phyloP scores from a whole-genome alignment of 2,329 filamentous ascomycete species.

The Cladobotryum protrusum region DNA sequence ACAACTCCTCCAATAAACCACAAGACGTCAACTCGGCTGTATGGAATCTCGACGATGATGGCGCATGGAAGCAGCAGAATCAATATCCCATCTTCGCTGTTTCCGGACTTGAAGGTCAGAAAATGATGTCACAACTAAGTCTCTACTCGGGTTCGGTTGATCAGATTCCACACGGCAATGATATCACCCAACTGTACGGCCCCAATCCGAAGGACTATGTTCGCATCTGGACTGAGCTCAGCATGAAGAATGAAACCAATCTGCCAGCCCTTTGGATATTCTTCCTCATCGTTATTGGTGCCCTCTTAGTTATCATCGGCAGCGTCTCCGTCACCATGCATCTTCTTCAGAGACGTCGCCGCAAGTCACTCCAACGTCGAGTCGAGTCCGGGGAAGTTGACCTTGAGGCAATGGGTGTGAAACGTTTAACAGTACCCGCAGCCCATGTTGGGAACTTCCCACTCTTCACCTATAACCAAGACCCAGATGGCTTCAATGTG shows the following conservation, averaged over 20 bases:
- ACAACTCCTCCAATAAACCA: slow-evolving; percentile 52
- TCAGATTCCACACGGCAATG: slow-evolving; percentile 49
- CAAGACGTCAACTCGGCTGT: slow-evolving; percentile 56
- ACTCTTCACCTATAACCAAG: slow-evolving; percentile 66
- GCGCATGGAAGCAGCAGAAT: slow-evolving; percentile 64
- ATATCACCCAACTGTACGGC: slow-evolving; percentile 50
- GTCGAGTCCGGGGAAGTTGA: slow-evolving; percentile 77
- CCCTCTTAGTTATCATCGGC: slow-evolving; percentile 62
- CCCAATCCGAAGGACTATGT: slow-evolving; percentile 53
- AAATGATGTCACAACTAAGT: slow-evolving; percentile 65
- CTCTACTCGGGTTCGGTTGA: slow-evolving; percentile 73
- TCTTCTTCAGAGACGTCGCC: slow-evolving; percentile 64
- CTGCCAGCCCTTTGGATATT: slow-evolving; percentile 80
- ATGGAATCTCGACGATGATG: slow-evolving; percentile 67
- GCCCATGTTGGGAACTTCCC: slow-evolving; percentile 68
- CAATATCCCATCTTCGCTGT: slow-evolving; percentile 80
- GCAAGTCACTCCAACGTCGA: slow-evolving; percentile 60
- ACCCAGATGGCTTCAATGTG: slow-evolving; percentile 35
- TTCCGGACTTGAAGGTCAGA: slow-evolving; percentile 57
- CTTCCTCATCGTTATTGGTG: slow-evolving; percentile 61
- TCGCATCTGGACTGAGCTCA: slow-evolving; percentile 52
- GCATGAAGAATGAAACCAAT: slow-evolving; percentile 38
- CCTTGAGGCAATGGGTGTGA: slow-evolving; percentile 79
- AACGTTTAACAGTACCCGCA: slow-evolving; percentile 69
- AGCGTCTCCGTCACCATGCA: slow-evolving; percentile 69